phyloP scores from a whole-genome alignment of 1,284 basidiomycete genomes.

The Ustilago trichophora region DNA sequence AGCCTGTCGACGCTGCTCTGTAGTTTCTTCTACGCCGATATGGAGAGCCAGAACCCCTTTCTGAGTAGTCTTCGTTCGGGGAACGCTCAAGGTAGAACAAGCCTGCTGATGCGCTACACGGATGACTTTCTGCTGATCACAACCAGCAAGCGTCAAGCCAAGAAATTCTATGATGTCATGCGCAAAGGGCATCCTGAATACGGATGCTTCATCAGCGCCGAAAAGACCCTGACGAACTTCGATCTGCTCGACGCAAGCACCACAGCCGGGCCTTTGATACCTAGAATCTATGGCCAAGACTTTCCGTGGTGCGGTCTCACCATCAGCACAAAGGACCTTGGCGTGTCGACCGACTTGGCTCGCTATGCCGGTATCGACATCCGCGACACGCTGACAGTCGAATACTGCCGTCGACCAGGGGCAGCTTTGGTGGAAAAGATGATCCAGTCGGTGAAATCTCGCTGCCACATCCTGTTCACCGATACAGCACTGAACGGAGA shows the following conservation, averaged over 20 bases:
- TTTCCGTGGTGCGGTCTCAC: constrained; percentile 65
- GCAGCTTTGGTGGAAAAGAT: constrained; percentile 58
- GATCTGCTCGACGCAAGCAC: constrained; percentile 75
- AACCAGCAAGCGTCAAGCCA: constrained; percentile 74
- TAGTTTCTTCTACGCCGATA: constrained; percentile 81
- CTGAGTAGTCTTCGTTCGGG: constrained; percentile 72
- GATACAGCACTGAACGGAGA: constrained; percentile 78
- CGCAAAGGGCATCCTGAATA: constrained; percentile 79
- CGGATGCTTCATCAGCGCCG: constrained; percentile 85
- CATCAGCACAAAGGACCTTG: constrained; percentile 47
- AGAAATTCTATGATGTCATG: constrained; percentile 81
- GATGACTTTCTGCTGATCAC: constrained; percentile 95
- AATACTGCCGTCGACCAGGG: constrained; percentile 56
- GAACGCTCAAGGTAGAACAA: background rate
- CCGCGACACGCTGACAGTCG: constrained; percentile 65
- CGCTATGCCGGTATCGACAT: constrained; percentile 54
- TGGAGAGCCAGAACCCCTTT: constrained; percentile 74
- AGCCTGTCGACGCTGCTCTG: constrained; percentile 88
- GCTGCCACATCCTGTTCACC: constrained; percentile 76
- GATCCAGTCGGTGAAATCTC: constrained; percentile 50
- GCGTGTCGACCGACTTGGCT: constrained; percentile 52
- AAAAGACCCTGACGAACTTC: constrained; percentile 87
- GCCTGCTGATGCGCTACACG: constrained; percentile 75
- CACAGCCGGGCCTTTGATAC: constrained; percentile 30
- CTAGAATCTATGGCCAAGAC: constrained; percentile 47